Conservation (phyloP, 192 early-diverging fungal genomes). For the Thamnidium elegans region DNA sequence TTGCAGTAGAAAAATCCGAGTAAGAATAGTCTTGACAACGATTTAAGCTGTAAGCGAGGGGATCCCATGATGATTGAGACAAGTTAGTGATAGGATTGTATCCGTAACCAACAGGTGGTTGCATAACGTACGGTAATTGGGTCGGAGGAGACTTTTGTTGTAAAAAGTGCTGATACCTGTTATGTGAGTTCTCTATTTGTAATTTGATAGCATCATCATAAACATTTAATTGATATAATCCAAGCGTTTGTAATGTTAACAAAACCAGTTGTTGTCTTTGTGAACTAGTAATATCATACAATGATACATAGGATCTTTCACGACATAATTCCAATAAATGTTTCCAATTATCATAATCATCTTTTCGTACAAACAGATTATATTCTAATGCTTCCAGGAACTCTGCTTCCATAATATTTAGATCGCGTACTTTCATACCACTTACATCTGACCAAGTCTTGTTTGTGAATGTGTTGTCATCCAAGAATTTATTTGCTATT, state of each 20-base stretch:
- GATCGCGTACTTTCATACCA: slow-evolving; percentile 75
- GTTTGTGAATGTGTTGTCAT: slow-evolving; percentile 89
- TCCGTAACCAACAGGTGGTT: slow-evolving; percentile 9
- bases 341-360: slow-evolving; percentile 70
- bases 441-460: slow-evolving; percentile 87
- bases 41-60: slow-evolving; percentile 7
- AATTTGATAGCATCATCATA: background rate
- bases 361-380: slow-evolving; percentile 62
- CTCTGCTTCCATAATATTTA: slow-evolving; percentile 84
- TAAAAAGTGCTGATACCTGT: slow-evolving; percentile 7
- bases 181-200: slow-evolving; percentile 1
- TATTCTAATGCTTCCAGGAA: slow-evolving; percentile 75
- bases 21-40: slow-evolving; percentile 5
- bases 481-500: slow-evolving; percentile 72
- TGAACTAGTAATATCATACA: slow-evolving; percentile 1
- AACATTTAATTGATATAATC: slow-evolving; percentile 8
- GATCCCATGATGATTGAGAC: slow-evolving; percentile 18
- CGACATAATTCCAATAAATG: slow-evolving; percentile 41
- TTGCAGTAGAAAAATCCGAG: background rate
- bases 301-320: slow-evolving; percentile 15
- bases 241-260: slow-evolving; percentile 12
- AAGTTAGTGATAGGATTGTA: slow-evolving; percentile 14
- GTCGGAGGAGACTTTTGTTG: background rate
- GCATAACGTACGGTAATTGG: slow-evolving; percentile 9
- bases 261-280: slow-evolving; percentile 6